Evolutionary conservation across 345 rosid species (phyloP).

Genomic region (Lumnitzera racemosa): DNA sequence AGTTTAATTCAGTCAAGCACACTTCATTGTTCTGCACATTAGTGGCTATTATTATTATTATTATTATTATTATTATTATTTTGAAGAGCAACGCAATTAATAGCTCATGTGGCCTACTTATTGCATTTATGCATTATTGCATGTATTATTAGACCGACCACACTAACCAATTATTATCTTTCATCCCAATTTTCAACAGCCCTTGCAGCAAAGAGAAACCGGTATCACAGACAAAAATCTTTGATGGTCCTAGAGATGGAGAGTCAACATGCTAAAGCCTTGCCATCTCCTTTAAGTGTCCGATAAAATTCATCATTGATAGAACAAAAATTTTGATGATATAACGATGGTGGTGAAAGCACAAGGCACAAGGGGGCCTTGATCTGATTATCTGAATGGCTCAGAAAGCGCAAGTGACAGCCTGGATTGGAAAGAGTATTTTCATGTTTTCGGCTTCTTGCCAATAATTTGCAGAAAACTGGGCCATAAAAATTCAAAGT

Average conservation of each 20-base stretch:
- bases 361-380: constrained; percentile 10
- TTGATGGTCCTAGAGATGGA: constrained; percentile 92
- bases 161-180: neutral
- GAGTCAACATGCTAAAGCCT: constrained; percentile 88
- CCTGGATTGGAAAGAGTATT: constrained; percentile 11
- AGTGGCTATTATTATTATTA: no score
- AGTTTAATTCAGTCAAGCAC: no score
- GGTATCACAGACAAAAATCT: constrained; percentile 89
- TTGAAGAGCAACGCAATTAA: no score
- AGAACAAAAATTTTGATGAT: constrained; percentile 3
- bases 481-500: constrained; percentile 13
- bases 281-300: constrained; percentile 71
- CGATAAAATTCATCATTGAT: constrained; percentile 21
- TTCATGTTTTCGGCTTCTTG: constrained; percentile 19
- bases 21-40: no score
- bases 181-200: constrained; percentile 30
- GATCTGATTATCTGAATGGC: constrained; percentile 13
- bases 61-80: no score
- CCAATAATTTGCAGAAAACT: constrained; percentile 10
- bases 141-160: neutral
- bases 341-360: constrained; percentile 9
- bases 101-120: no score
- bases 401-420: constrained; percentile 11
- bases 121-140: constrained; percentile 1
- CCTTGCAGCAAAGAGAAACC: constrained; percentile 82